phyloP scores from a whole-genome alignment of 2,329 filamentous ascomycete species.

The Xylaria sp. region DNA sequence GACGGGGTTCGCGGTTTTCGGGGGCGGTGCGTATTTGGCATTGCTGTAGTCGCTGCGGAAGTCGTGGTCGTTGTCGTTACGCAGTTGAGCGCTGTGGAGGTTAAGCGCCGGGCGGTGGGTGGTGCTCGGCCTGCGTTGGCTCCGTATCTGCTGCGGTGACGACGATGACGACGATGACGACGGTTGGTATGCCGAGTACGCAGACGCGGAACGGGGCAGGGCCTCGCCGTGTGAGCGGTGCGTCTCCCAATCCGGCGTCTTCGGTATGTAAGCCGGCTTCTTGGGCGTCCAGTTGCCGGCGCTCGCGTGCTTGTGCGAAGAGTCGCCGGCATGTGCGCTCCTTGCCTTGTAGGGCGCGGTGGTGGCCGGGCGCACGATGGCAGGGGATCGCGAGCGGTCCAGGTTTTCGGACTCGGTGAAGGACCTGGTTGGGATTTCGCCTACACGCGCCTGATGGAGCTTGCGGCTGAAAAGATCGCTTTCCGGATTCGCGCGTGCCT shows the following conservation, averaged over 20 bases:
- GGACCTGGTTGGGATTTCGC: conserved; percentile 3
- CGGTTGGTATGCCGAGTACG: conserved; percentile 17
- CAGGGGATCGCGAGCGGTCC: background rate
- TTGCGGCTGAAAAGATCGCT: background rate
- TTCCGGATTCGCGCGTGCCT: background rate
- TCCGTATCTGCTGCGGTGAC: background rate
- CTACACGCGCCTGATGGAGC: conserved; percentile 4
- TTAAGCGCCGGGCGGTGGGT: background rate
- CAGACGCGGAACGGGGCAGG: background rate
- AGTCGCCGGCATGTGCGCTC: background rate
- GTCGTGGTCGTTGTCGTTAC: background rate
- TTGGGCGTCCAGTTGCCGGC: conserved; percentile 3
- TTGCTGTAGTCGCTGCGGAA: conserved; percentile 1
- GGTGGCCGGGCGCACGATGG: background rate
- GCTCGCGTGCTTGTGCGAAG: background rate
- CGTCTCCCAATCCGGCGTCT: background rate
- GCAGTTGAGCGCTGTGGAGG: background rate
- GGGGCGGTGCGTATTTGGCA: background rate
- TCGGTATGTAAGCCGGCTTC: conserved; percentile 3
- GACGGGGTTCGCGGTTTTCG: background rate
- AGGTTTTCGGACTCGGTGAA: background rate
- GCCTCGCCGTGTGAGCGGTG: background rate
- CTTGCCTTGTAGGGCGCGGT: background rate
- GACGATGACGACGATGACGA: background rate
- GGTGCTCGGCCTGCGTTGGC: background rate